A percentile compares a stretch with the other conserved stretches of the same genome.
Conservation (phyloP, 352 stramenopile species). For the Plasmopara halstedii region DNA sequence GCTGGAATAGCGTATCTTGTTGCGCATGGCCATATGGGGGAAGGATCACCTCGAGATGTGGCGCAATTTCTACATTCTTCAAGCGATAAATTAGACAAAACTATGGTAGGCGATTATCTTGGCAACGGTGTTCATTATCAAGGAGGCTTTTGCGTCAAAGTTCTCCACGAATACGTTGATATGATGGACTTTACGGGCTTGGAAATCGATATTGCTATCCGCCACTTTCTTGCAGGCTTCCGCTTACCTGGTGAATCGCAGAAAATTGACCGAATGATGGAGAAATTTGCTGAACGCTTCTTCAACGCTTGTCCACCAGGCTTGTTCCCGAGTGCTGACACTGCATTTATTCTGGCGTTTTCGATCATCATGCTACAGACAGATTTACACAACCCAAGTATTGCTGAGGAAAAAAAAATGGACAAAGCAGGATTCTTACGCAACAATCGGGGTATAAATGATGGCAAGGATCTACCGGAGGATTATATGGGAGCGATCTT, state of each 20-base stretch:
- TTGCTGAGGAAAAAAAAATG: constrained; percentile 97
- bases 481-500: constrained; percentile 94
- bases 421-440: constrained; percentile 94
- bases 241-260: constrained; percentile 98
- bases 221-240: constrained; percentile 96
- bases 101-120: constrained; percentile 95
- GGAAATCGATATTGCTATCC: constrained; percentile 97
- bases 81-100: constrained; percentile 94
- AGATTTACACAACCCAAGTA: constrained; percentile 99
- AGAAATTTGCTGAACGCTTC: constrained; percentile 97
- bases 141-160: constrained; percentile 85
- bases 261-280: constrained; percentile 99
- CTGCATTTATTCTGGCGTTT: constrained; percentile 98
- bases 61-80: constrained; percentile 92
- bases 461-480: constrained; percentile 91
- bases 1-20: constrained; percentile 89
- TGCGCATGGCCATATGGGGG: constrained; percentile 87
- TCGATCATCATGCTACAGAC: constrained; percentile 84
- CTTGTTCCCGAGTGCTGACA: constrained; percentile 94
- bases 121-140: constrained; percentile 96
- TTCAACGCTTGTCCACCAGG: constrained; percentile 61
- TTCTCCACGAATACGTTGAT: constrained; percentile 96
- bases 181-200: constrained; percentile 92
- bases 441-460: constrained; percentile 97
- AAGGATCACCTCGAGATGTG: constrained; percentile 88